phyloP scores from a whole-genome alignment of 352 stramenopile species.

The Globisporangium parvum region DNA sequence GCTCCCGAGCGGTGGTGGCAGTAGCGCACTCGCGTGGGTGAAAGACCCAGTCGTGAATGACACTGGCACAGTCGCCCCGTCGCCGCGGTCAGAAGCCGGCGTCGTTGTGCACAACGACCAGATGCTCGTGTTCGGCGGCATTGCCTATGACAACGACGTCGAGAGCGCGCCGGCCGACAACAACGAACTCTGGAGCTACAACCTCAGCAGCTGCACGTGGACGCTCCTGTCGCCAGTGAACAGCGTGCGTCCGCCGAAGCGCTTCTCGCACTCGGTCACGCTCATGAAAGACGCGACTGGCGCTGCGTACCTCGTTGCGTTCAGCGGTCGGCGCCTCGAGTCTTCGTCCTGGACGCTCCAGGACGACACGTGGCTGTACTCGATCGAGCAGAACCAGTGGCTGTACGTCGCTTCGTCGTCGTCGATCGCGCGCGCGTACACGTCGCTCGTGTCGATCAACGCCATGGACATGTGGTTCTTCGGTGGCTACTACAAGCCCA shows the following conservation, averaged over 20 bases:
- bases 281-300: constrained; percentile 25
- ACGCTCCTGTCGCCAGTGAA: constrained; percentile 22
- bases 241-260: constrained; percentile 22
- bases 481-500: constrained; percentile 56
- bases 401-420: constrained; percentile 15
- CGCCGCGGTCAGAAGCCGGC: constrained; percentile 41
- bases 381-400: constrained; percentile 40
- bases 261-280: constrained; percentile 58
- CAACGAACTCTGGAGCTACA: constrained; percentile 62
- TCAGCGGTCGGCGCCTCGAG: constrained; percentile 47
- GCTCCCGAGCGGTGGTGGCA: constrained; percentile 10
- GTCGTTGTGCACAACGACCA: constrained; percentile 38
- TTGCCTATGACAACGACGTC: constrained; percentile 48
- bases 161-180: constrained; percentile 31
- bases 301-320: constrained; percentile 41
- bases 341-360: constrained; percentile 44
- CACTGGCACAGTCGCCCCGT: constrained; percentile 13
- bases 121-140: constrained; percentile 65
- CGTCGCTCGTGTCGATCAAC: constrained; percentile 43
- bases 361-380: constrained; percentile 53
- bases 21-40: constrained; percentile 19
- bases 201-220: constrained; percentile 38
- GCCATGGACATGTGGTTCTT: constrained; percentile 64
- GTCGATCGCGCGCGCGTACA: constrained; percentile 47
- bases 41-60: constrained; percentile 20